Conservation (phyloP, 2,329 filamentous ascomycete species). For the Neophaeococcomyces aloes region DNA sequence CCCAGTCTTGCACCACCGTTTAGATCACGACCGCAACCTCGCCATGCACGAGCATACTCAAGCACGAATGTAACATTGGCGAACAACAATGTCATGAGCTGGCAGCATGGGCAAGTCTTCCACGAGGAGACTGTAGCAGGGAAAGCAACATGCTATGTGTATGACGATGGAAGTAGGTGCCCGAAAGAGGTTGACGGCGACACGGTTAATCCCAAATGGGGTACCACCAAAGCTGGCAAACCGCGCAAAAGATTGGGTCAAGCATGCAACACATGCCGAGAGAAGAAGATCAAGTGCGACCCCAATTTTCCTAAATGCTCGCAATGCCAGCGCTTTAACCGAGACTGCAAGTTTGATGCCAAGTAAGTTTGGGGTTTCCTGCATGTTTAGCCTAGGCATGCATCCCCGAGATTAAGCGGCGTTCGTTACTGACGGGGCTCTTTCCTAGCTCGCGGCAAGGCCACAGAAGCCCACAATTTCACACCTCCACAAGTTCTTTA, state of each 20-base stretch:
- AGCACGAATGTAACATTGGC: not conserved
- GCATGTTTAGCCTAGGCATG: not conserved
- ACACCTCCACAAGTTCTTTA: slow-evolving; percentile 1
- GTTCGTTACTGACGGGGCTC: not conserved
- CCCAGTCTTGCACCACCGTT: not conserved
- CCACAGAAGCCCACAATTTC: slow-evolving; percentile 5
- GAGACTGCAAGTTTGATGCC: slow-evolving; percentile 74
- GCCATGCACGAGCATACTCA: slow-evolving; percentile 1
- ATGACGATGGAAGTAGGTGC: slow-evolving; percentile 74
- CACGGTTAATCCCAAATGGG: slow-evolving; percentile 81
- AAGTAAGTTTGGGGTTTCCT: slow-evolving; percentile 42
- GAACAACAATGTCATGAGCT: not conserved
- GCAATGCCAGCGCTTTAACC: slow-evolving; percentile 84
- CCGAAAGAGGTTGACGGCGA: slow-evolving; percentile 78
- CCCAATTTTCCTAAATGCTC: slow-evolving; percentile 78
- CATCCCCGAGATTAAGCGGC: not conserved
- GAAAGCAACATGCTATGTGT: slow-evolving; percentile 74
- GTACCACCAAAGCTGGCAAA: slow-evolving; percentile 87
- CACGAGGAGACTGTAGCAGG: slow-evolving; percentile 47
- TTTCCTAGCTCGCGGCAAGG: slow-evolving; percentile 4
- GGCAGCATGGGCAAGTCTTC: slow-evolving; percentile 5
- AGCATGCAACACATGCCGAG: slow-evolving; percentile 83
- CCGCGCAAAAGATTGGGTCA: slow-evolving; percentile 83
- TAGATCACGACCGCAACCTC: slow-evolving; percentile 1
- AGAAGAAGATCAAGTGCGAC: slow-evolving; percentile 97